Evolutionary conservation across 768 basidiomycete genomes (phyloP), one percentile per base, ranked within the genome.

Genomic region (Naganishia randhawae): DNA sequence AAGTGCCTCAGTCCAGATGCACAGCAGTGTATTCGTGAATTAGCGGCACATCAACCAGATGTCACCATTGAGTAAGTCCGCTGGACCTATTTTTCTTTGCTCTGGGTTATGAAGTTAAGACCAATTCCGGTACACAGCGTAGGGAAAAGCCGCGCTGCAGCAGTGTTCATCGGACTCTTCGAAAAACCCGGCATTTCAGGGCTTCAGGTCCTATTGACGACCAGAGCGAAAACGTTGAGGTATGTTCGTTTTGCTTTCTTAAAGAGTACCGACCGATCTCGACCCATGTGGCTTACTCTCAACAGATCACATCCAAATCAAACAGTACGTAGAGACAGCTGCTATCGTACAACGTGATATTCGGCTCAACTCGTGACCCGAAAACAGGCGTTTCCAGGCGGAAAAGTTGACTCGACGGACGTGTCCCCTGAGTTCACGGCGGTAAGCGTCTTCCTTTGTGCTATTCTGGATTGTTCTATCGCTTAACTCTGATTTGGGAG

Each of bases 191-290:
- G 85, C 19, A 78, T 71, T 16, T 69, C 71, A n/a, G 67, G 84
- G 50, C 80, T 93, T 7, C 85, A 87, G 14, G 91, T 94, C 5
- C 82, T 94, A 25, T 81, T 95, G 64, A 95, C 92, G 0, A 95
- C 92, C 3, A 85, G 92, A 11, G 90, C 91, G 6, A 91, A 72
- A 65, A 77, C 73, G 8, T 51, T 79, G 54, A 68, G 78, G 73
- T 75, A 42, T 68, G 72, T 70, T 32, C 16, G 10, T 22, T 10
- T 13, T 19, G 19, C 6, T n/a, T 14, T 39, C 22, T 41, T 17
- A 37, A 33, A 10, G 27, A 5, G n/a, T 48, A 89, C 77, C 75
- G 81, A 2, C 82, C n/a, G n/a, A n/a, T 91, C 13, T 82, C 89
- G 32, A 85, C 87, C 0, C 89, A 91, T 78, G 86, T 89, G 3